Evolutionary conservation across 2,329 filamentous ascomycete genomes (phyloP), one percentile per base, ranked within the genome.

Genomic region (Aspergillus tamarii): DNA sequence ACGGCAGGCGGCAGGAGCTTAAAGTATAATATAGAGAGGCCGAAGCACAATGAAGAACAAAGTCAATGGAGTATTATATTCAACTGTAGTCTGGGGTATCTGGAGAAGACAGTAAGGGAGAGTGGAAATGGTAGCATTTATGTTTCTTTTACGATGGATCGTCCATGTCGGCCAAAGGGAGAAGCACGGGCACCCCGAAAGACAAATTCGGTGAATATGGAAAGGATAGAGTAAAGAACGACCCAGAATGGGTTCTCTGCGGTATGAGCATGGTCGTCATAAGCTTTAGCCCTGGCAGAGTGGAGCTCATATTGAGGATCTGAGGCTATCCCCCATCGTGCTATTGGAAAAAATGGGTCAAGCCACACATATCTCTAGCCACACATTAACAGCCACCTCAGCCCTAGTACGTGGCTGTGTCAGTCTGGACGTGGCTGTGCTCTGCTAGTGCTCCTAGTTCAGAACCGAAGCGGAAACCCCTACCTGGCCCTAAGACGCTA

Each of bases 291-390:
- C 63, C 57, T 63, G 66, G 45, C 32, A 4, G 23, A 60, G 50
- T 60, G 50, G 58, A 54, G 58, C 48, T 32, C 58, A 60, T 60
- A 34, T 26, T 61, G 56, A 64, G 52, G 61, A 65, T 59, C 54
- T 68, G 63, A 67, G 39, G 63, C 67, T 68, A 61, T 64, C 53
- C 39, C 56, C 39, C 52, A 50, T 60, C 45, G 30, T 60, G 34
- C 50, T 23, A 41, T 46, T 34, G 19, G 59, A 52, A 60, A 36
- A 59, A 55, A 55, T 62, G 53, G 63, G 57, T 66, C 63, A 64
- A 70, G 68, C 68, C 68, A 69, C 68, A 52, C 4, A 64, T 57
- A 21, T 30, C 50, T 63, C 57, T 58, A 66, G 69, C 69, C 69
- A 70, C 69, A 66, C 21, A 60, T 16, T 41, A 34, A 43, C 52